Percentiles rank a stretch among this genome's conserved stretches.
phyloP scores from a whole-genome alignment of 306 rosid genomes.

The Hippophae tibetana region DNA sequence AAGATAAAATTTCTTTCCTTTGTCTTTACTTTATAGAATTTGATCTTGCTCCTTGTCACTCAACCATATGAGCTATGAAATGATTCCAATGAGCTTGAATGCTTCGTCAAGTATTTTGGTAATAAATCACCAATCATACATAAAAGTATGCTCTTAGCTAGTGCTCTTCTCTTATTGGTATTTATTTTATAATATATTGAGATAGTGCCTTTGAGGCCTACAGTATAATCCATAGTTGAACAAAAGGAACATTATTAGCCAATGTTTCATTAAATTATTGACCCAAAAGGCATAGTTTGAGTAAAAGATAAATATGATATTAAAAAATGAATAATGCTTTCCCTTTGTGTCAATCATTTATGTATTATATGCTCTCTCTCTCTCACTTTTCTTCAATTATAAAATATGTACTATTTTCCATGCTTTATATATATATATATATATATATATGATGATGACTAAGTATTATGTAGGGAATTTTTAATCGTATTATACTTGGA shows the following conservation, averaged over 20 bases:
- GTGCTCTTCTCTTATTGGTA: neutral
- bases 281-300: conserved; percentile 1
- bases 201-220: neutral
- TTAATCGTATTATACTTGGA: neutral
- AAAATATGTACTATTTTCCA: conserved; percentile 16
- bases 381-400: neutral
- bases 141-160: neutral
- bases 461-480: neutral
- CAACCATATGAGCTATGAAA: neutral
- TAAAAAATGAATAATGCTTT: conserved; percentile 18
- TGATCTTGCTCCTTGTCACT: no score
- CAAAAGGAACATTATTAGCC: conserved; percentile 1
- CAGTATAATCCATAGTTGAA: conserved; percentile 6
- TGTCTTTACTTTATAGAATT: neutral
- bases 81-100: neutral
- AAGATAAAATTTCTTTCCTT: neutral
- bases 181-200: neutral
- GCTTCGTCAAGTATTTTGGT: neutral
- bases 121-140: neutral
- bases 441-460: conserved; percentile 3
- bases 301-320: conserved; percentile 11
- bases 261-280: conserved; percentile 3
- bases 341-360: conserved; percentile 41
- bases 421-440: conserved; percentile 5
- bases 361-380: conserved; percentile 16